Evolutionary conservation across 2,329 filamentous ascomycete genomes (phyloP).

Genomic region (Dactylonectria macrodidyma): DNA sequence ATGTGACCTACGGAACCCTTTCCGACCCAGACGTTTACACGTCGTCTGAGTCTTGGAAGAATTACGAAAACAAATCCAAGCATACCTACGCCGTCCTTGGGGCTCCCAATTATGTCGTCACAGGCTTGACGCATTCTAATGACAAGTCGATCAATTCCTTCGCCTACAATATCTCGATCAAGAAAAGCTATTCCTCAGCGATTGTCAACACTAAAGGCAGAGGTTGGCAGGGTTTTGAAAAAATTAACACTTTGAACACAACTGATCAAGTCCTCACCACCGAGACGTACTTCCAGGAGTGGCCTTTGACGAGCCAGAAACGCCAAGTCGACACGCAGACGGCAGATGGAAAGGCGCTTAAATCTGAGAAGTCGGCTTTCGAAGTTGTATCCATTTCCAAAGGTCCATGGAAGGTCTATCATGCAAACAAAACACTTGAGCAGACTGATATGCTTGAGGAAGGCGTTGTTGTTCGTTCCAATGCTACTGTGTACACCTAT

Average conservation of each 20-base stretch:
- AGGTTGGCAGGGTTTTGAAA: conserved; percentile 12
- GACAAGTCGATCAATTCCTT: conserved; percentile 3
- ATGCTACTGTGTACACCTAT: not conserved
- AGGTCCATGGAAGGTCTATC: conserved; percentile 1
- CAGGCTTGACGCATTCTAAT: not conserved
- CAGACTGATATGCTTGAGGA: not conserved
- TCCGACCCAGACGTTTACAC: conserved; percentile 2
- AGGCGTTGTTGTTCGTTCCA: conserved; percentile 1
- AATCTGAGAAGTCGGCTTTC: conserved; percentile 2
- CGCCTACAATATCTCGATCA: not conserved
- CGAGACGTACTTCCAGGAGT: conserved; percentile 9
- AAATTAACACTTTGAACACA: not conserved
- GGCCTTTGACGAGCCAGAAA: conserved; percentile 3
- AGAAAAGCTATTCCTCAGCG: conserved; percentile 8
- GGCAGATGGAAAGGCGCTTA: not conserved
- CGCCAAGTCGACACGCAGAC: conserved; percentile 1
- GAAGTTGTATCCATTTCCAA: not conserved
- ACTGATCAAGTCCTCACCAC: conserved; percentile 1
- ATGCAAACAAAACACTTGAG: conserved; percentile 1
- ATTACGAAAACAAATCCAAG: not conserved
- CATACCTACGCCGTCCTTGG: not conserved
- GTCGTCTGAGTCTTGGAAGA: not conserved
- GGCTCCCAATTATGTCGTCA: conserved; percentile 13
- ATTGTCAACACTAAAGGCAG: conserved; percentile 8
- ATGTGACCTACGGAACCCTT: conserved; percentile 6